Evolutionary conservation across 2,329 filamentous ascomycete genomes (phyloP), one percentile per base, ranked within the genome.

Genomic region (Didymella lethalis): DNA sequence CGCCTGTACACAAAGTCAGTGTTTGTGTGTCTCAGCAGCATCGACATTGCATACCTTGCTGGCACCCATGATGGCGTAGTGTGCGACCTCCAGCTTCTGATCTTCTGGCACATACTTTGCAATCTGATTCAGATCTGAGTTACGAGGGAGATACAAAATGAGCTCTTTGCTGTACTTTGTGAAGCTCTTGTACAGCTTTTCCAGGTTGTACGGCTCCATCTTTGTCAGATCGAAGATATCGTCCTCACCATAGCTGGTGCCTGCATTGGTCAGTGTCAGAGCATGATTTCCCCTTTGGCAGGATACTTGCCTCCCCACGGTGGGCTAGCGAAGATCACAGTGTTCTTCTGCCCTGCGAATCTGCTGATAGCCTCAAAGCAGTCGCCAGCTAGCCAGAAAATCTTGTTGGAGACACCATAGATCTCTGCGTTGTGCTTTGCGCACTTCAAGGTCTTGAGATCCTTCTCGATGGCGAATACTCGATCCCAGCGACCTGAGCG

Each of bases 351-450:
- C n/a, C 80, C 78, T 63, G 79, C 80, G 41, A 86, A 79, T 51
- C 83, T 78, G 34, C 78, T 80, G 25, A 96, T 77, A 47, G 88
- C 87, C 34, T 91, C 84, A 71, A 99, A 96, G 74, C 90, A 95
- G 78, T 98, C 93, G 4, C 90, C 93, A 54, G 90, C 83, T 36
- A 97, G 85, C 90, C 93, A 99, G 54, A 88, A 90, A 69, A 99
- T 94, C 71, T 86, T 87, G 48, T 89, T 85, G 2, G 82, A 80
- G 0, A 97, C 90, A 3, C 90, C 93, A 74, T 97, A 96, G 45
- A 98, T 81, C 54, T 87, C 83, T 7, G 95, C 93, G 75, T 99
- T 99, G 75, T 96, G 88, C 79, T 96, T 93, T 26, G 93, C 95
- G 77, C 96, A 99, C 45, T 89, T 88, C 7, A 99, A 84, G 0